Base-by-base conservation (phyloP, 176 grass and related monocot species). In the Aegilops speltoides region DNA sequence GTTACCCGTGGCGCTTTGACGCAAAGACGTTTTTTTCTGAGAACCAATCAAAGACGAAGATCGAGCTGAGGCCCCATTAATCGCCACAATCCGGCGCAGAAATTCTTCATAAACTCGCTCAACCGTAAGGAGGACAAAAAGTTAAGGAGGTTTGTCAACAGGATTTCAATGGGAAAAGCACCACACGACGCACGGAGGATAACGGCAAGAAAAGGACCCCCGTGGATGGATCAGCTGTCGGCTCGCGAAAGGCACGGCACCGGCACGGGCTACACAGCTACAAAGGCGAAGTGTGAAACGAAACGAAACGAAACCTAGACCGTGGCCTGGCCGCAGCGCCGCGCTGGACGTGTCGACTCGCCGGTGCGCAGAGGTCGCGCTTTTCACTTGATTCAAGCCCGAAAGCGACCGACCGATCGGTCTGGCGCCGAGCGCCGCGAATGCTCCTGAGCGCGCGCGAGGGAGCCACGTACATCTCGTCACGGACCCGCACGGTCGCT, bases 151-250 rank as follows among this genome's bases (percentile, higher is more conserved):
- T 29, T 80, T 60, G 77, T 85, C 82, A 60, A 81, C 19, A 10
- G 57, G 19, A 24, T 68, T 68, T 85, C 87, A 89, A 80, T 25
- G 79, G 23, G 36, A 26, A 70, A 59, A 52, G 38, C 46, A 74
- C 16, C 20, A 6, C 24, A 23, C 4, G 68, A 54, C 4, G 77
- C 29, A 74, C 82, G 67, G 59, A 24, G n/a, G 28, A 41, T 68
- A 29, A 43, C 12, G 3, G 31, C 4, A 38, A 31, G 54, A 88
- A 69, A 88, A 23, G 50, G 63, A 66, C 26, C 65, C 50, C 65
- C 29, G 3, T 7, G 74, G 45, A 59, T 6, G 45, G 52, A 34
- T 68, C 29, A 63, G 74, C 1, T 68, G 80, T 26, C 81, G 46
- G 45, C 79, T 14, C 17, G 67, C 76, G 45, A 28, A 54, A 72